Evolutionary conservation across 306 rosid species (phyloP), one percentile per base, ranked within the genome.

Genomic region (Chamaecrista fasciculata): DNA sequence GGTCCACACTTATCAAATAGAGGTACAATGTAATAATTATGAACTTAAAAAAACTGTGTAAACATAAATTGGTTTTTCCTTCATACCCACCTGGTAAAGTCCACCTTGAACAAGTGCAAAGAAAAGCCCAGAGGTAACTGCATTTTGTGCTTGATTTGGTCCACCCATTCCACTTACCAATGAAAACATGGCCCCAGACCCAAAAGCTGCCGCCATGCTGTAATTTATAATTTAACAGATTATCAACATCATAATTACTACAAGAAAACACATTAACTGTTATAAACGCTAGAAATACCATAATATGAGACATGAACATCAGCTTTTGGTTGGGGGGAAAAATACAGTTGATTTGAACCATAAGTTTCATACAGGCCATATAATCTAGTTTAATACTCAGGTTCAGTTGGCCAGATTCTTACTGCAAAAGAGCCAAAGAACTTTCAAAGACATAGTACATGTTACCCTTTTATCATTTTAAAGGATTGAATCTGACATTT

Each of bases 31-130:
- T 16, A 67, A 33, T 51, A n/a, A 49, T 59, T 33, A 48, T 19
- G 25, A 66, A 53, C 70, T 26, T 8, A 11, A 71, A 29, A 52
- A 33, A 65, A 42, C 29, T n/a, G 25, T 8, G 24, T 14, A 69
- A 59, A 23, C 37, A 34, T 59, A 51, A 23, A 44, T n/a, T 36
- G 28, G 12, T 42, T 69, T 15, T 14, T 23, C 26, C 12, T 69
- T 16, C 46, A 58, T 37, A 73, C 92, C 69, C 62, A 95, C 97
- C 96, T 91, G 86, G 79, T 82, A 95, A 67, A 95, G 76, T 63
- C 99, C 99, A 71, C 99, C 99, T 83, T 95, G 99, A 86, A 89
- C 87, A 74, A 89, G 89, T 66, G 99, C 95, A 66, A 95, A 95
- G 84, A 91, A 91, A 16, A 95, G 83, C 66, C 99, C 99, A 23